phyloP scores from a whole-genome alignment of 306 rosid species.

The Canavalia ensiformis region DNA sequence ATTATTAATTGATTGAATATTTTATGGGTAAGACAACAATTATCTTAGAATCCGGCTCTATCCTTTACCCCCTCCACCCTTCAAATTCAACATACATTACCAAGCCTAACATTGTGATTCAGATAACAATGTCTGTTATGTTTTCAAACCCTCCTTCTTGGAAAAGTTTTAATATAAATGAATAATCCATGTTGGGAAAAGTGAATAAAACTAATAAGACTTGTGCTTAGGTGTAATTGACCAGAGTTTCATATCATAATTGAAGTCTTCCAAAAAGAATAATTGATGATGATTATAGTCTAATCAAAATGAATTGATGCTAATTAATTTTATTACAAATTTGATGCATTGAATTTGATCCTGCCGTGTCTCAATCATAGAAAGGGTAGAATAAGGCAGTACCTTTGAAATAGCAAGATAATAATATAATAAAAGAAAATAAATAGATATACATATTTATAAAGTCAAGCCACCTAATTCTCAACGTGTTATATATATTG shows the following conservation, averaged over 20 bases:
- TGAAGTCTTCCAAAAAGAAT: background rate
- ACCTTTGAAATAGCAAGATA: background rate
- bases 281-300: background rate
- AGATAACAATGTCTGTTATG: background rate
- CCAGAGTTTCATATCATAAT: background rate
- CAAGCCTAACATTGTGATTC: background rate
- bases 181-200: background rate
- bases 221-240: background rate
- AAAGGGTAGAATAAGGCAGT: background rate
- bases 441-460: no score
- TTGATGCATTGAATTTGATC: conserved; percentile 29
- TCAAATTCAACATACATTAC: background rate
- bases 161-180: background rate
- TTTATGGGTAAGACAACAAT: background rate
- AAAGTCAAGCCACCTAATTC: background rate
- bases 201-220: background rate
- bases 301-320: background rate
- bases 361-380: conserved; percentile 17
- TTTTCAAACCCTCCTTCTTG: background rate
- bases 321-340: background rate
- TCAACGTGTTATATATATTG: background rate
- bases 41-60: background rate
- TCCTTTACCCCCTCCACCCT: background rate
- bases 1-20: conserved; percentile 4
- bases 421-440: background rate